Conservation (phyloP, 2,329 filamentous ascomycete species). For the Fusarium sp. region DNA sequence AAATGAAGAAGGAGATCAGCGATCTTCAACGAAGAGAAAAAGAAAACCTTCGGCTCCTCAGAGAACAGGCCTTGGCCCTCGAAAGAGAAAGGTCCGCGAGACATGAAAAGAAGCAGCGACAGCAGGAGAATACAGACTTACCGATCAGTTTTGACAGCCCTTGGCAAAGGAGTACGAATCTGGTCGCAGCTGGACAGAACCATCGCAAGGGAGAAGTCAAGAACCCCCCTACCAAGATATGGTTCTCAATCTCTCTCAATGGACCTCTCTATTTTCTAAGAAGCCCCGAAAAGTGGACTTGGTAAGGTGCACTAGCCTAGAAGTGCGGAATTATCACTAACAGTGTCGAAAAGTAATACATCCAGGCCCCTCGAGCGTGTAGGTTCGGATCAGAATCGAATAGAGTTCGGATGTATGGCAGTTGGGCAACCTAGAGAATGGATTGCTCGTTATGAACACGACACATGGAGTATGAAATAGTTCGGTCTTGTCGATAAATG, state of each 20-base stretch:
- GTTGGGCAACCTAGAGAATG: not conserved
- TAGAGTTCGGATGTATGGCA: not conserved
- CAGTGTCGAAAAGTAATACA: not conserved
- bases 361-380: not conserved
- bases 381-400: not conserved
- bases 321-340: fast-evolving
- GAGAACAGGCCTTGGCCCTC: not conserved
- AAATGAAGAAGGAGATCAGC: constrained; percentile 5
- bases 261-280: not conserved
- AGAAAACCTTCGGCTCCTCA: not conserved
- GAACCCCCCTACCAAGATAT: not conserved
- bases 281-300: not conserved
- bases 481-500: not conserved
- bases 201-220: not conserved
- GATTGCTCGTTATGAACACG: constrained; percentile 9
- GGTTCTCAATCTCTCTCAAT: not conserved
- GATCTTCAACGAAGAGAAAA: not conserved
- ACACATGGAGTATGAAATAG: constrained; percentile 5
- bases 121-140: not conserved
- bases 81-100: not conserved
- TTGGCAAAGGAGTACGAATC: not conserved
- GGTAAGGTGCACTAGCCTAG: not conserved
- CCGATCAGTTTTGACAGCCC: too few species aligned
- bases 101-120: not conserved
- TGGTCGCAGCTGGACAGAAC: not conserved